Conservation (phyloP, 73 alveolate genomes). For the Paramecium sonneborni region DNA sequence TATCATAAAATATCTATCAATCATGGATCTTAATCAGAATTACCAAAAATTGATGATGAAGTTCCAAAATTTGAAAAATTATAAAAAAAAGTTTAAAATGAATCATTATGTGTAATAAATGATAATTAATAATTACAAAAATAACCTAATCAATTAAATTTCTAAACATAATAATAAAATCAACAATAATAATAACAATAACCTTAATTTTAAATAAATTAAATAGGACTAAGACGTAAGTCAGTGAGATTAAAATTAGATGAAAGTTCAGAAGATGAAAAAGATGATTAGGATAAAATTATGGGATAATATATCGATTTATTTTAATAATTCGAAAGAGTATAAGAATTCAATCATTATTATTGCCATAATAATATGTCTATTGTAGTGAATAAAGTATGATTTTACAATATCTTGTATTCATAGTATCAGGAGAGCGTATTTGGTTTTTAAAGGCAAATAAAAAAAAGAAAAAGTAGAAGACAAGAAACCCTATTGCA, state of each 20-base stretch:
- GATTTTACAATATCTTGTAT: background rate
- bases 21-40: background rate
- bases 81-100: background rate
- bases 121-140: background rate
- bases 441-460: background rate
- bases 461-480: background rate
- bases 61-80: background rate
- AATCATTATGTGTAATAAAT: background rate
- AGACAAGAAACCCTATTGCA: background rate
- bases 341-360: background rate
- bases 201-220: no score
- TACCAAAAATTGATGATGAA: conserved; percentile 4
- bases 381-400: background rate
- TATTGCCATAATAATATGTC: background rate
- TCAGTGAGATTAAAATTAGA: background rate
- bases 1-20: background rate
- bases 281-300: background rate
- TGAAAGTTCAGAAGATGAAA: background rate
- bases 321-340: background rate
- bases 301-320: background rate
- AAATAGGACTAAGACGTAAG: background rate
- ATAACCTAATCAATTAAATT: background rate
- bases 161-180: background rate
- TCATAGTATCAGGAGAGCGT: background rate
- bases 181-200: background rate